These are phyloP conservation scores for Cenchrus americanus DNA, from an alignment of 176 grass and related monocot genomes.

Conservation along the genomic window DNA sequence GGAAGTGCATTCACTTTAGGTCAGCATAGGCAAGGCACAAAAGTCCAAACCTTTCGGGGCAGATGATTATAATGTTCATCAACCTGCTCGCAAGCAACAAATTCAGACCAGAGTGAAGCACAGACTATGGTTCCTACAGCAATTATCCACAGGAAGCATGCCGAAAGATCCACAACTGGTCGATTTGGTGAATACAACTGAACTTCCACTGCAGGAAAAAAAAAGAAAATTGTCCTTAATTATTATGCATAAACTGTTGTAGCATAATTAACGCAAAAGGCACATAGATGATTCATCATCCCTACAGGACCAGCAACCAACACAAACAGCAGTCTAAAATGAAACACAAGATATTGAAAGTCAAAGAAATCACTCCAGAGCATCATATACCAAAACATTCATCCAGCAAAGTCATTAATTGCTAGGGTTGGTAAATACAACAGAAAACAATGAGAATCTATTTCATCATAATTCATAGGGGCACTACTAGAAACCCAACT, in stretches of 20 bases:
- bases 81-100: conserved; percentile 72
- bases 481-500: too few relatives aligned
- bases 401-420: background rate
- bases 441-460: background rate
- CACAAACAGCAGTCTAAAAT: background rate
- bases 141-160: conserved; percentile 91
- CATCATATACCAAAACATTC: background rate
- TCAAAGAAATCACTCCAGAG: background rate
- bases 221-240: conserved; percentile 45
- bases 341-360: background rate
- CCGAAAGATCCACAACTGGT: conserved; percentile 79
- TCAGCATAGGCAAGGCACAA: conserved; percentile 17
- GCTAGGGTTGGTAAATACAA: background rate
- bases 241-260: conserved; percentile 16
- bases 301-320: background rate
- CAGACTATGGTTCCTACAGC: conserved; percentile 89
- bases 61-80: conserved; percentile 86
- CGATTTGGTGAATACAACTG: conserved; percentile 88
- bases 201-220: conserved; percentile 73
- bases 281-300: background rate
- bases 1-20: conserved; percentile 8
- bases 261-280: conserved; percentile 10
- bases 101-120: conserved; percentile 85
- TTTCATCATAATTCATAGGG: background rate
- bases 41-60: conserved; percentile 66